phyloP scores from a whole-genome alignment of 257 asterid species.

The Nicotiana otophora region DNA sequence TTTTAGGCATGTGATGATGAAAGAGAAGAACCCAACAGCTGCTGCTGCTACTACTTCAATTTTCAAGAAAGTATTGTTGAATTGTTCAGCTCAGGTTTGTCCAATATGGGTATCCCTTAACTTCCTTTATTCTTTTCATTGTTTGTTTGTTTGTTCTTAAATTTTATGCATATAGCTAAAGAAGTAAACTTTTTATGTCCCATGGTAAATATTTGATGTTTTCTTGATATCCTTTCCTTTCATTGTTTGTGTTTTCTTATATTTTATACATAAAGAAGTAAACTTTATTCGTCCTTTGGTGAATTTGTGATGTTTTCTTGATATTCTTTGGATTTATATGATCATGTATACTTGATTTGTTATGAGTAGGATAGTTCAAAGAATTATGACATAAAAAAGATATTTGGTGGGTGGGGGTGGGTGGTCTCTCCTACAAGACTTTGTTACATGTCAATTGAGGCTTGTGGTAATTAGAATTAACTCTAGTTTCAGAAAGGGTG shows the following conservation, averaged over 20 bases:
- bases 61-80: conserved; percentile 55
- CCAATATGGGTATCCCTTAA: background rate
- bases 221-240: background rate
- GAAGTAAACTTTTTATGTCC: background rate
- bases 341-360: background rate
- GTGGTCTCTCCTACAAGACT: background rate
- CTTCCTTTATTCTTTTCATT: background rate
- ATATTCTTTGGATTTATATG: background rate
- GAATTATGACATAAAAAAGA: background rate
- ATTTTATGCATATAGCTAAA: background rate
- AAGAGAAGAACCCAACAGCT: conserved; percentile 57
- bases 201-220: background rate
- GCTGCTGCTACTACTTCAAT: conserved; percentile 49
- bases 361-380: background rate
- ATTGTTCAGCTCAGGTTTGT: conserved; percentile 75
- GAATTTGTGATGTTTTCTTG: background rate
- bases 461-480: background rate
- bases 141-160: background rate
- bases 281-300: background rate
- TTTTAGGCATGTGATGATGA: conserved; percentile 45
- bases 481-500: background rate
- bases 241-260: background rate
- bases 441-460: background rate
- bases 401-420: background rate
- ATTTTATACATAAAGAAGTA: background rate